Base-by-base conservation (phyloP, 2,329 filamentous ascomycete genomes). In the Parafenestella ontariensis region DNA sequence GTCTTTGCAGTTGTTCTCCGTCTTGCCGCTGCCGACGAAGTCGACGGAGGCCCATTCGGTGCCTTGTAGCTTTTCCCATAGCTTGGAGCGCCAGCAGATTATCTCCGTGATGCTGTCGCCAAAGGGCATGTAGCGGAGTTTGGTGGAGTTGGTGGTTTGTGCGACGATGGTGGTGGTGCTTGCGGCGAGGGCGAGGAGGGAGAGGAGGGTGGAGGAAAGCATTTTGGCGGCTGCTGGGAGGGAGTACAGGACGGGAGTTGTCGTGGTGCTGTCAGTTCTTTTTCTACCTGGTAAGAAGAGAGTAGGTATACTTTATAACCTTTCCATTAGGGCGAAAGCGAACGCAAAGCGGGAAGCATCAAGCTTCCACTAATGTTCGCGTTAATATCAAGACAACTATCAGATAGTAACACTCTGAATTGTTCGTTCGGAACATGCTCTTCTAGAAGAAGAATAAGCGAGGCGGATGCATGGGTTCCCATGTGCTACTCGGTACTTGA, bases 91-190 rank as follows among this genome's bases (percentile, higher is more conserved):
- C 77, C 78, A 80, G 70, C 77, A 80, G 45, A 77, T 66, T 59
- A 77, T 78, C 52, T 80, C 76, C 1, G 76, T 79, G 61, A 79
- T 79, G 42, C 72, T 76, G 67, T 79, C 77, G 39, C 77, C 78
- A 41, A 80, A 78, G 9, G 78, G 77, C 78, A 80, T 79, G 54
- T 70, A 71, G 18, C 68, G 66, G 24, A 72, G 53, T 8, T 59
- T 58, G 8, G 52, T 29, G 36, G n/a, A n/a, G n/a, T 66, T 65
- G 9, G 42, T 15, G 21, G 52, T 34, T 42, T 69, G 65, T 7
- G 65, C 65, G 5, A 51, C 24, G 5, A 56, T 26, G 0, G 65
- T 64, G 5, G 52, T 28, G 5, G 57, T 26, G 0, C 23, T 42
- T 10, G 57, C 46, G 26, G 49, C 33, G 8, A 69, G 37, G 1